These are phyloP conservation scores for Conidiobolus incongruus DNA, from an alignment of 371 early-diverging fungal species.

Conservation along the genomic window DNA sequence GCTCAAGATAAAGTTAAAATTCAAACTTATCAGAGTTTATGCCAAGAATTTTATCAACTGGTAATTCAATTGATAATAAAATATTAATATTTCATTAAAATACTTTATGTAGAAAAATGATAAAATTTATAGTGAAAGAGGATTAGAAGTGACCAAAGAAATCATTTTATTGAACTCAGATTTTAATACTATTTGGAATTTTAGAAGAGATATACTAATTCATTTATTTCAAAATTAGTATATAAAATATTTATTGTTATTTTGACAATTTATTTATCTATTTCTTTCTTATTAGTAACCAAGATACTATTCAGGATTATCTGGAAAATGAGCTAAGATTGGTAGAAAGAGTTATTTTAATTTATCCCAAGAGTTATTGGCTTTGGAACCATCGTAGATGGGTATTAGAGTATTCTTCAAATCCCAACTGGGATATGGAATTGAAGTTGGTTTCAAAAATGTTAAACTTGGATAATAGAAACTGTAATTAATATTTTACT, in stretches of 20 bases:
- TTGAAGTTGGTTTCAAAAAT: conserved; percentile 45
- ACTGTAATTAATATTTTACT: conserved; percentile 50
- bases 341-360: conserved; percentile 30
- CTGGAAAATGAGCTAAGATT: conserved; percentile 32
- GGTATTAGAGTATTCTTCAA: conserved; percentile 47
- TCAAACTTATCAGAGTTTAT: background rate
- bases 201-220: conserved; percentile 38
- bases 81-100: too few species aligned
- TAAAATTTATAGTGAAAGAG: conserved; percentile 16
- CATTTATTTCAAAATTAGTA: conserved; percentile 13
- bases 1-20: background rate
- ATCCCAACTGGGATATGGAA: conserved; percentile 59
- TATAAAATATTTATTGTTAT: background rate
- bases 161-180: conserved; percentile 68
- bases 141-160: conserved; percentile 35
- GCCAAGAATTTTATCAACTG: background rate
- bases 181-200: conserved; percentile 79
- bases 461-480: conserved; percentile 67
- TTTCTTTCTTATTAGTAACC: conserved; percentile 1
- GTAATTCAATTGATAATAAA: too few species aligned
- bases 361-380: conserved; percentile 78
- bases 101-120: conserved; percentile 8
- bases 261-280: too few species aligned
- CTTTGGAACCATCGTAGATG: conserved; percentile 89
- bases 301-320: conserved; percentile 3